Evolutionary conservation across 495 filamentous ascomycete species (phyloP).

Genomic region (Tuber melanosporum): DNA sequence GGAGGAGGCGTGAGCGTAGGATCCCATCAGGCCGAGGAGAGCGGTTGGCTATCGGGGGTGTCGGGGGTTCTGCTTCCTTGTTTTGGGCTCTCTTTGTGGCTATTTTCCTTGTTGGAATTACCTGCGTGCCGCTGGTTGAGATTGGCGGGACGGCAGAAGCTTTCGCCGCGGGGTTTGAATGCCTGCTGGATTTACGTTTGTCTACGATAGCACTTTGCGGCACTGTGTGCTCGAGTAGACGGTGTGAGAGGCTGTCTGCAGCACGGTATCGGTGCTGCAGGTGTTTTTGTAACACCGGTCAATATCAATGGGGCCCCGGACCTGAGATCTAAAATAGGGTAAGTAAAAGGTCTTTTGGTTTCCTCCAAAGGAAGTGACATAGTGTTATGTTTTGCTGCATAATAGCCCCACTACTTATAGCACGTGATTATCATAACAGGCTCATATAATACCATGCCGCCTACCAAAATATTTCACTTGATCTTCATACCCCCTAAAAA

Average conservation of each 20-base stretch:
- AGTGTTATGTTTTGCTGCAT: not conserved
- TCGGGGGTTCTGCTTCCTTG: no score
- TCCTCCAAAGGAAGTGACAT: not conserved
- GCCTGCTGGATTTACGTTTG: not conserved
- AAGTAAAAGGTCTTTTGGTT: not conserved
- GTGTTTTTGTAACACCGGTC: not conserved
- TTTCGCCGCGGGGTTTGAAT: not conserved
- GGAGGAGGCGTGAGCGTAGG: no score
- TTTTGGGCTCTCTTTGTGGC: no score
- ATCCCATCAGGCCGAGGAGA: no score
- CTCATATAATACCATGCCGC: no score
- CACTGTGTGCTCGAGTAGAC: no score
- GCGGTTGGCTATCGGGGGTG: no score
- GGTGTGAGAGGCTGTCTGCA: not conserved
- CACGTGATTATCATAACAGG: not conserved
- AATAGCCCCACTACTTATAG: not conserved
- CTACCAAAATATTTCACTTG: not conserved
- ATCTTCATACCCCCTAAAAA: slow-evolving; percentile 10
- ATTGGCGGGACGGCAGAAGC: no score
- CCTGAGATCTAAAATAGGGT: not conserved
- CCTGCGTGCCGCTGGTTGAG: no score
- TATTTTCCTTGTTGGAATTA: no score
- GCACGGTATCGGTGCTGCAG: not conserved
- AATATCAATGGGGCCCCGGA: not conserved
- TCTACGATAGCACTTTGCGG: not conserved